Conservation (phyloP, 306 rosid species). For the Trifolium fragiferum region DNA sequence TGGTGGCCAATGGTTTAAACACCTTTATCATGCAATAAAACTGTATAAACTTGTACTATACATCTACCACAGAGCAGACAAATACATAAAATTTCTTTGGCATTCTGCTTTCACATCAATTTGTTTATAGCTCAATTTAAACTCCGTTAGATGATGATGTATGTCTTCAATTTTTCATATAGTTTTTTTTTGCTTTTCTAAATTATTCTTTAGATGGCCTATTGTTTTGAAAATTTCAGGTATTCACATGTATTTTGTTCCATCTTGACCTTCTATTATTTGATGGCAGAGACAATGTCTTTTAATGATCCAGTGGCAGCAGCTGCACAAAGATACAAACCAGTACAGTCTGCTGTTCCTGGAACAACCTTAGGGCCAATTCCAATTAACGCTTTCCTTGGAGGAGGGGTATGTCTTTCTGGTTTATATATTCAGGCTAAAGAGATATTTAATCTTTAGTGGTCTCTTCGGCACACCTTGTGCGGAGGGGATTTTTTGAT, state of each 20-base stretch:
- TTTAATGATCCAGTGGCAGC: conserved; percentile 88
- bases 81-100: conserved; percentile 20
- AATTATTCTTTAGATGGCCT: conserved; percentile 19
- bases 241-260: conserved; percentile 22
- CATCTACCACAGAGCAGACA: background rate
- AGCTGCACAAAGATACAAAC: conserved; percentile 88
- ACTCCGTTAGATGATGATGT: conserved; percentile 8
- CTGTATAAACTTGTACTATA: conserved; percentile 1
- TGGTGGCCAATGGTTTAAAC: conserved; percentile 9
- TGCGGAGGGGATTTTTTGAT: too few species aligned
- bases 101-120: conserved; percentile 26
- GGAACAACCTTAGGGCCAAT: conserved; percentile 98
- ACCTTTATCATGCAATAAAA: conserved; percentile 22
- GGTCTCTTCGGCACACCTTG: too few species aligned
- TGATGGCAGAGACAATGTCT: conserved; percentile 70
- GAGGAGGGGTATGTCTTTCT: conserved; percentile 84
- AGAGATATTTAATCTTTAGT: conserved; percentile 15
- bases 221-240: conserved; percentile 32
- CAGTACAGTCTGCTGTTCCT: conserved; percentile 97
- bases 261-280: conserved; percentile 42
- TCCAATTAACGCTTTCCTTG: conserved; percentile 84
- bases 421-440: background rate
- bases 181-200: background rate
- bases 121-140: conserved; percentile 24
- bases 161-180: background rate